Percentiles rank a stretch among this genome's conserved stretches.
Evolutionary conservation across 1,139 yeast species (phyloP).

Genomic region (Saccharomyces hybrid): DNA sequence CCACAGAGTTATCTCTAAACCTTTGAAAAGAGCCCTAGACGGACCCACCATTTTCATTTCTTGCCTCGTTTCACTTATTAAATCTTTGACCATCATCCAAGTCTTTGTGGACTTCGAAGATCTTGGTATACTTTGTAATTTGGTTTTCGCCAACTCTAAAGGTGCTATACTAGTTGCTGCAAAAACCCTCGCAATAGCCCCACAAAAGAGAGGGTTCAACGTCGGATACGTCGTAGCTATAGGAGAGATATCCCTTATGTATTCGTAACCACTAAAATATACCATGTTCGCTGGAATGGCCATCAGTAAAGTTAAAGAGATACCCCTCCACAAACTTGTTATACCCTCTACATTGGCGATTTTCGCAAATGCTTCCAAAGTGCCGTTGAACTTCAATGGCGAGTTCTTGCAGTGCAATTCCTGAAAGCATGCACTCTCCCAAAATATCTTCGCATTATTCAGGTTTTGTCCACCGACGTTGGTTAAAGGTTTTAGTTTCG

Average conservation of each 20-base stretch:
- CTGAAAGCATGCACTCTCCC: constrained; percentile 35
- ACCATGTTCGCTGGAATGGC: constrained; percentile 90
- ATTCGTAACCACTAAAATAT: constrained; percentile 89
- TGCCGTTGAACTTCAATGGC: constrained; percentile 39
- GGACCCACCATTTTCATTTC: constrained; percentile 53
- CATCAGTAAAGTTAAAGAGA: constrained; percentile 76
- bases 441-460: constrained; percentile 31
- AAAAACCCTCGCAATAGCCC: constrained; percentile 71
- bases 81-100: constrained; percentile 37
- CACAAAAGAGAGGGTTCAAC: constrained; percentile 76
- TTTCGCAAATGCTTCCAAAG: constrained; percentile 62
- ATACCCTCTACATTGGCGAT: constrained; percentile 70
- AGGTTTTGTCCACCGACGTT: constrained; percentile 7
- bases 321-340: constrained; percentile 79
- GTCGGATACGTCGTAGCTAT: constrained; percentile 38
- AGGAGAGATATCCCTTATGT: constrained; percentile 69
- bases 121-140: constrained; percentile 76
- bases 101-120: constrained; percentile 31
- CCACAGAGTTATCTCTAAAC: constrained; percentile 83
- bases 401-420: constrained; percentile 24
- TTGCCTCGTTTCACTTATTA: constrained; percentile 48
- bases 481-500: constrained; percentile 3
- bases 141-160: constrained; percentile 74
- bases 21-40: constrained; percentile 61
- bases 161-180: constrained; percentile 89